phyloP scores from a whole-genome alignment of 129 eudicot genomes.

The Cynara cardunculus region DNA sequence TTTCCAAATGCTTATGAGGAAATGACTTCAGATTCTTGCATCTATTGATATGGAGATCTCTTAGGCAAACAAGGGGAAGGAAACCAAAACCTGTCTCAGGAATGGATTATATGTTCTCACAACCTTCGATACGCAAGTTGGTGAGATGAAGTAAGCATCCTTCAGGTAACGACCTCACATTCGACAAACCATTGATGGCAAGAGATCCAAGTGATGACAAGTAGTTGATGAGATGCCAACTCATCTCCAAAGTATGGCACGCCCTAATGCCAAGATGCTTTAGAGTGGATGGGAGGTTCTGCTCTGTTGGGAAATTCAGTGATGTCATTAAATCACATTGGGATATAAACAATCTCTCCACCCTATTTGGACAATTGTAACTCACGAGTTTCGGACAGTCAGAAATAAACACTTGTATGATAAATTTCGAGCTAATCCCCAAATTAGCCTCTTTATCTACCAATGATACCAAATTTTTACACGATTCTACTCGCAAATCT shows the following conservation, averaged over 20 bases:
- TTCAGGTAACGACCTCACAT: not conserved
- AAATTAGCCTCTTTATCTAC: not conserved
- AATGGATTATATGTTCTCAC: not conserved
- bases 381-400: not conserved
- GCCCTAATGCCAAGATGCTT: not conserved
- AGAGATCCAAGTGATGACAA: not conserved
- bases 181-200: not conserved
- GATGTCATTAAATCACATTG: not conserved
- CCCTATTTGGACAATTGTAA: not conserved
- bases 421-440: not conserved
- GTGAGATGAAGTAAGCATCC: not conserved
- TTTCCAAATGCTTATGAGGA: no score
- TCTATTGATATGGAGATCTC: not conserved
- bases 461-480: not conserved
- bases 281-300: slow-evolving; percentile 2
- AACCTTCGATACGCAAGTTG: not conserved
- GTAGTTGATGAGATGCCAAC: not conserved
- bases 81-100: not conserved
- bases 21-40: no score
- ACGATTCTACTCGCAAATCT: not conserved
- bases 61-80: not conserved
- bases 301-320: not conserved
- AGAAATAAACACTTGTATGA: not conserved
- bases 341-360: not conserved
- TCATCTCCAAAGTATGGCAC: not conserved